Base-by-base conservation (phyloP, 2,329 filamentous ascomycete species). In the Venturia carpophila region DNA sequence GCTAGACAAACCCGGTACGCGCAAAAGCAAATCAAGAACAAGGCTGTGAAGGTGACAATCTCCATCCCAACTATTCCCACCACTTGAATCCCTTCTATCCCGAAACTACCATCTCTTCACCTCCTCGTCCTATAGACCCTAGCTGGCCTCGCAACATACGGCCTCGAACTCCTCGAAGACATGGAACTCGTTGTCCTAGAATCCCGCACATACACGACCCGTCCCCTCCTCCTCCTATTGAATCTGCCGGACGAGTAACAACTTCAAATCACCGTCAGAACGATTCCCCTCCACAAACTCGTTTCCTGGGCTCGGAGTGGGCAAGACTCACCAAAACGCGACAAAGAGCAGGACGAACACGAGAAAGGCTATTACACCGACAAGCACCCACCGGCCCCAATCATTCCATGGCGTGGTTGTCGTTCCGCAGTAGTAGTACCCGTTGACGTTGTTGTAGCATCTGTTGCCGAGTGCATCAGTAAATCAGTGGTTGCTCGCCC, bases 51-150 rank as follows among this genome's bases (percentile, higher is more conserved):
- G n/a, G 30, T 30, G 21, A 34, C 13, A 21, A 47, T 11, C 19
- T 11, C 19, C 19, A 47, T 47, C 45, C 10, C n/a, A 49, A 11
- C 24, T 49, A n/a, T 45, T 6, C 17, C 42, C 42, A 45, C 39
- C 39, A 41, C 10, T 41, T 9, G 17, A 7, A 17, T 19, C 42
- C 42, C 3, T 45, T 45, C 42, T 45, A 1, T n/a, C 42, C 9
- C 10, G 3, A 24, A 11, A 7, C 45, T 15, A 47, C 45, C 19
- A 3, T 24, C 3, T 27, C 47, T 15, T 58, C 52, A 58, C 21
- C 52, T 58, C 52, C 52, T 58, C 19, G 52, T 58, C 30, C 52
- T 37, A n/a, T 58, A 58, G 10, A 58, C 52, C 19, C 52, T 58
- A 3, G 52, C 52, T 27, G 52, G 52, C 30, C 52, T 58, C 13